Conservation (phyloP, 306 rosid species). For the Fragaria ananassa region DNA sequence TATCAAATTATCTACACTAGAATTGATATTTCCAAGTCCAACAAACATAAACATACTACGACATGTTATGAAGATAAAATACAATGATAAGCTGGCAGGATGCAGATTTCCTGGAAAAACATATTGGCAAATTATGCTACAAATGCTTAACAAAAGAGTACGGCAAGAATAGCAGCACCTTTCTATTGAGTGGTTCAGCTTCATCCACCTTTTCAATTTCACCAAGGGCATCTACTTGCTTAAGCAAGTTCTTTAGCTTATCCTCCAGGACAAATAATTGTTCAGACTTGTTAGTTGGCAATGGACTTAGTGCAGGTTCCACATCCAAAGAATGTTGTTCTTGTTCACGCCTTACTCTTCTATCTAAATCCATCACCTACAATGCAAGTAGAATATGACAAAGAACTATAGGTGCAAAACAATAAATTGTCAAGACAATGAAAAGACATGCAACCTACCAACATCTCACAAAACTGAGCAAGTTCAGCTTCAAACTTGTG, state of each 20-base stretch:
- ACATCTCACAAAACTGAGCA: slow-evolving; percentile 76
- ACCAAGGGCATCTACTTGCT: slow-evolving; percentile 82
- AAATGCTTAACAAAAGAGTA: slow-evolving; percentile 7
- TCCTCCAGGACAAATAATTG: slow-evolving; percentile 72
- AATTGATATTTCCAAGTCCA: not conserved
- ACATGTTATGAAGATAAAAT: not conserved
- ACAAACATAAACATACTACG: not conserved
- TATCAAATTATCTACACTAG: slow-evolving; percentile 43
- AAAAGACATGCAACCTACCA: slow-evolving; percentile 43
- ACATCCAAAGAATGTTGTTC: slow-evolving; percentile 68
- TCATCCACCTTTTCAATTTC: slow-evolving; percentile 89
- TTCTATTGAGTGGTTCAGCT: slow-evolving; percentile 76
- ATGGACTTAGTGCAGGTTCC: slow-evolving; percentile 61
- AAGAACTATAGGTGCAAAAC: not conserved
- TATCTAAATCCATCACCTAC: slow-evolving; percentile 83
- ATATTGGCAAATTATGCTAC: not conserved
- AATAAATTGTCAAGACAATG: slow-evolving; percentile 7
- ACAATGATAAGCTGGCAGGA: not conserved
- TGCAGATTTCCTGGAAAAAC: not conserved
- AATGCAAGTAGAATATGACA: slow-evolving; percentile 12
- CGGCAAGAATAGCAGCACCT: slow-evolving; percentile 40
- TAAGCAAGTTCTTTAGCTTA: slow-evolving; percentile 71
- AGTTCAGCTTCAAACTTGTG: slow-evolving; percentile 85
- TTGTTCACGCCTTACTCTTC: slow-evolving; percentile 76
- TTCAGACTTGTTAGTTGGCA: slow-evolving; percentile 60